phyloP scores from a whole-genome alignment of 495 filamentous ascomycete species.

The Neurospora africana region DNA sequence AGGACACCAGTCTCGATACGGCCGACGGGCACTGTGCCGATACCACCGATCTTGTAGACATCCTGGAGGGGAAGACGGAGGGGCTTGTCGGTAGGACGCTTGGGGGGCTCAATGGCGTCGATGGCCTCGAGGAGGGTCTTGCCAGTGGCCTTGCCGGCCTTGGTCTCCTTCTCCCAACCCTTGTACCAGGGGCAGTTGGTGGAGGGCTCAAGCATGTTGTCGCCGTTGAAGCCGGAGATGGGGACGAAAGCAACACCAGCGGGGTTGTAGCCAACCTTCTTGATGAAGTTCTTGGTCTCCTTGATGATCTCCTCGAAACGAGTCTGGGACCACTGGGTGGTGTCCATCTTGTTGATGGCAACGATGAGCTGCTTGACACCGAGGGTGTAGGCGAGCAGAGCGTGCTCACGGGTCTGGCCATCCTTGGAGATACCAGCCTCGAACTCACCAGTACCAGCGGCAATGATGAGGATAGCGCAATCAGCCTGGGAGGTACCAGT shows the following conservation, averaged over 20 bases:
- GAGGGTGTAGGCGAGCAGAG: slow-evolving; percentile 98
- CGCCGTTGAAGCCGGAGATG: slow-evolving; percentile 99
- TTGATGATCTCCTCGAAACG: slow-evolving; percentile 99
- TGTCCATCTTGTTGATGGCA: slow-evolving; percentile 99
- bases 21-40: slow-evolving; percentile 98
- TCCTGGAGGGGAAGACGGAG: slow-evolving; percentile 99
- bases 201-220: slow-evolving; percentile 97
- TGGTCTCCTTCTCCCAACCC: slow-evolving; percentile 99
- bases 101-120: slow-evolving; percentile 86
- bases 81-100: slow-evolving; percentile 92
- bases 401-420: slow-evolving; percentile 99
- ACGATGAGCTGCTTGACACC: slow-evolving; percentile 99
- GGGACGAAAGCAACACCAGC: slow-evolving; percentile 96
- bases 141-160: slow-evolving; percentile 76
- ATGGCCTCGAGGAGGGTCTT: slow-evolving; percentile 99
- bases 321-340: slow-evolving; percentile 91
- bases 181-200: slow-evolving; percentile 99
- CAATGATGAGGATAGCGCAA: slow-evolving; percentile 99
- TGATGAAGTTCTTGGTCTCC: slow-evolving; percentile 99
- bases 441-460: slow-evolving; percentile 99
- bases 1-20: slow-evolving; percentile 99
- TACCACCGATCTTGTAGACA: slow-evolving; percentile 99
- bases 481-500: slow-evolving; percentile 99
- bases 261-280: slow-evolving; percentile 99
- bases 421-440: slow-evolving; percentile 99